Evolutionary conservation across 352 stramenopile species (phyloP).

Genomic region (Elongisporangium prolatum): DNA sequence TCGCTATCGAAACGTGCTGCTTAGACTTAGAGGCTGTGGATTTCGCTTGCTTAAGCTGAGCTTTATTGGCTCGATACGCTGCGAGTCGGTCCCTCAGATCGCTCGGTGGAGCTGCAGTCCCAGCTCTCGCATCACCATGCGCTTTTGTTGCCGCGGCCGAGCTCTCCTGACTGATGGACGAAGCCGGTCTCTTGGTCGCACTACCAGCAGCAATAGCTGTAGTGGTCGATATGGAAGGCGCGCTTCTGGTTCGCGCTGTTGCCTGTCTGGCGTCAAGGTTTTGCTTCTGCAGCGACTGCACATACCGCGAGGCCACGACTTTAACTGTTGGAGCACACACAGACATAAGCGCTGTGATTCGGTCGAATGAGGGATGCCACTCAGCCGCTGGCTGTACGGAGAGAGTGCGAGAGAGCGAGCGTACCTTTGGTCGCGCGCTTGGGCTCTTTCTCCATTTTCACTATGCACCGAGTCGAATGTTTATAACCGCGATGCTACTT

Average conservation of each 20-base stretch:
- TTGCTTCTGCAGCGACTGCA: conserved; percentile 38
- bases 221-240: conserved; percentile 3
- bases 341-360: not conserved
- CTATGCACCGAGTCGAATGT: not conserved
- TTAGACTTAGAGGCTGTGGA: not conserved
- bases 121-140: not conserved
- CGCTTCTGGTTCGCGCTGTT: not conserved
- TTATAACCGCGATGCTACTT: not conserved
- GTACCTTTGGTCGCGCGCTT: conserved; percentile 10
- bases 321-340: conserved; percentile 22
- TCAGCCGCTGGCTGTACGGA: too few species aligned
- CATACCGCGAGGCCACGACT: conserved; percentile 57
- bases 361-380: not conserved
- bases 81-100: conserved; percentile 37
- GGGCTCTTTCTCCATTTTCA: not conserved
- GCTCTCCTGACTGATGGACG: not conserved
- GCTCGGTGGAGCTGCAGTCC: not conserved
- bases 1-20: not conserved
- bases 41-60: conserved; percentile 4
- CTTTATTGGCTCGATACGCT: conserved; percentile 37
- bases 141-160: not conserved
- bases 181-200: not conserved
- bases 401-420: not conserved
- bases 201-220: conserved; percentile 1
- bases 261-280: conserved; percentile 20